A percentile compares a stretch with the other conserved stretches of the same genome.
Conservation (phyloP, 1,139 yeast species). For the Yamadazyma triangularis region DNA sequence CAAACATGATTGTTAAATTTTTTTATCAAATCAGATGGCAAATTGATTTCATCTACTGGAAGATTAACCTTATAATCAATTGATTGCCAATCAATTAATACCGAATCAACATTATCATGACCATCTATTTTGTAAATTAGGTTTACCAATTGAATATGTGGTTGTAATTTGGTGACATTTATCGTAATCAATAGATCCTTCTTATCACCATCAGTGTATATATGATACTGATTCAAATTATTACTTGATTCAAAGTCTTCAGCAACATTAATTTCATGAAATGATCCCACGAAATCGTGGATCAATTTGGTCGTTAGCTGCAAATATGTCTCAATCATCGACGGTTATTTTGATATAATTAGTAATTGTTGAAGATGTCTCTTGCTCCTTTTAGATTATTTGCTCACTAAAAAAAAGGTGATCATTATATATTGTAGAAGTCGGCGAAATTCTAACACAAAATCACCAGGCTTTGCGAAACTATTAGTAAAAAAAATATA, state of each 20-base stretch:
- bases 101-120: slow-evolving; percentile 4
- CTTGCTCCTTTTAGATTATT: too few species aligned
- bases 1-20: slow-evolving; percentile 18
- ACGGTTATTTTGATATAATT: too few species aligned
- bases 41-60: slow-evolving; percentile 21
- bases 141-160: slow-evolving; percentile 20
- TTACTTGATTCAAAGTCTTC: slow-evolving; percentile 9
- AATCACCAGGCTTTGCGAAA: background rate
- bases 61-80: slow-evolving; percentile 12
- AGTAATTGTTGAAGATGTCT: too few species aligned
- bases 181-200: slow-evolving; percentile 7
- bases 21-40: slow-evolving; percentile 20
- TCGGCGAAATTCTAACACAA: too few species aligned
- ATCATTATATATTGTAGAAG: too few species aligned
- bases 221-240: slow-evolving; percentile 14
- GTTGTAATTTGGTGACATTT: slow-evolving; percentile 11
- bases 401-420: too few species aligned
- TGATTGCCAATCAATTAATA: slow-evolving; percentile 13
- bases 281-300: slow-evolving; percentile 21
- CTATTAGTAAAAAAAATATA: background rate
- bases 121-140: slow-evolving; percentile 13
- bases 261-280: slow-evolving; percentile 8
- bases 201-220: slow-evolving; percentile 7
- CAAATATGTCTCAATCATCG: slow-evolving; percentile 19
- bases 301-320: slow-evolving; percentile 23